These are phyloP conservation scores for Tarenaya hassleriana DNA, from an alignment of 345 rosid species.

Conservation along the genomic window DNA sequence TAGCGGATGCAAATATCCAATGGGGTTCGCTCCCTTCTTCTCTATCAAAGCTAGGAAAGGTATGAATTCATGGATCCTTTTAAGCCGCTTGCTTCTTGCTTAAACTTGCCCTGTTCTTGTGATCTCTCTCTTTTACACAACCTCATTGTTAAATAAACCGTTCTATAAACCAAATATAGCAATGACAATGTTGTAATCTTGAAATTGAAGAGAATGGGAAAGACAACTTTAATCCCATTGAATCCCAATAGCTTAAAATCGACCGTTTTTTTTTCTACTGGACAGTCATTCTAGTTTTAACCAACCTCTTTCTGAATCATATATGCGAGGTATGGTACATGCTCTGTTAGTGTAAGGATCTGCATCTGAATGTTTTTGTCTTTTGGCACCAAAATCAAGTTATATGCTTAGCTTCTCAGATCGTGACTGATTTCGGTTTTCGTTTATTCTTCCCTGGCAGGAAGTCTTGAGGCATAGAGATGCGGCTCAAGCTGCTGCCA, in stretches of 20 bases:
- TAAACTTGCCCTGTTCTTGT: constrained; percentile 5
- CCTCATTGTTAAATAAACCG: background rate
- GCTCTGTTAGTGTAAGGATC: background rate
- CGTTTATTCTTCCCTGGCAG: constrained; percentile 38
- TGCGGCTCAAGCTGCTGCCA: constrained; percentile 76
- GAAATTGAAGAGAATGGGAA: background rate
- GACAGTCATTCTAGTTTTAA: background rate
- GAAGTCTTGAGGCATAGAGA: constrained; percentile 86
- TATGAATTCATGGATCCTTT: constrained; percentile 31
- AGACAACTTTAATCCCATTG: background rate
- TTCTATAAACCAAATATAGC: background rate
- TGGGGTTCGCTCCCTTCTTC: constrained; percentile 81
- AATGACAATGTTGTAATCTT: constrained; percentile 4
- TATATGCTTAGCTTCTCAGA: background rate
- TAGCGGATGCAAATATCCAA: constrained; percentile 58
- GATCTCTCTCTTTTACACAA: background rate
- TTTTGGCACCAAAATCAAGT: constrained; percentile 1
- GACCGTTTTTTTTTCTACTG: background rate
- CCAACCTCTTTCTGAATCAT: background rate
- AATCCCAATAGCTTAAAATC: too few relatives aligned
- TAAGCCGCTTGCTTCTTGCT: constrained; percentile 2
- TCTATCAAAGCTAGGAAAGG: constrained; percentile 88
- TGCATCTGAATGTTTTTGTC: constrained; percentile 9
- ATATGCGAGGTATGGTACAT: background rate
- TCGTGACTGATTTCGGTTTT: constrained; percentile 1